A percentile compares a stretch with the other conserved stretches of the same genome.
These are phyloP conservation scores for Graphiopsis chlorocephala DNA, from an alignment of 2,329 filamentous ascomycete species.

Conservation along the genomic window DNA sequence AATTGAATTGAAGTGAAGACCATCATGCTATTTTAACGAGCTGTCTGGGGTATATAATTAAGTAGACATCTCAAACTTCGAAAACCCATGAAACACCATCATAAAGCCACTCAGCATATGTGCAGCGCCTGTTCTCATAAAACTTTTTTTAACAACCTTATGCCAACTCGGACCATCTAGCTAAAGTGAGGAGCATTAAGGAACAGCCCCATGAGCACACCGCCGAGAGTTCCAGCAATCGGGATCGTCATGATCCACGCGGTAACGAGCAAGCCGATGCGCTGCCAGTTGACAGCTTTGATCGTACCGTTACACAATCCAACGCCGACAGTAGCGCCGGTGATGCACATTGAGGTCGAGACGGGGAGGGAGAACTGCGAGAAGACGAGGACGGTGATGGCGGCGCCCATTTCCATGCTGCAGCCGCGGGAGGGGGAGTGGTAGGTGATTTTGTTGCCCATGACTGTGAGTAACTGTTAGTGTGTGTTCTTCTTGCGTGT, in stretches of 20 bases:
- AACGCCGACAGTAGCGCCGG: constrained; percentile 61
- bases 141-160: not conserved
- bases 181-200: constrained; percentile 56
- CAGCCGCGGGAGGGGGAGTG: constrained; percentile 60
- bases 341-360: constrained; percentile 65
- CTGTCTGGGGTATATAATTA: constrained; percentile 2
- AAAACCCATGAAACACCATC: not conserved
- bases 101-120: not conserved
- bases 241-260: constrained; percentile 63
- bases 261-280: constrained; percentile 58
- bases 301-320: constrained; percentile 59
- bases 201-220: constrained; percentile 61
- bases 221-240: constrained; percentile 55
- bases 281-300: constrained; percentile 62
- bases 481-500: not conserved
- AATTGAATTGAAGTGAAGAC: not conserved
- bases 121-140: not conserved
- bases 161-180: not conserved
- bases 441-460: constrained; percentile 59
- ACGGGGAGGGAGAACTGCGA: constrained; percentile 62
- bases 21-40: not conserved
- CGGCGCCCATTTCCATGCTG: constrained; percentile 60
- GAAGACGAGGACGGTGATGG: constrained; percentile 62
- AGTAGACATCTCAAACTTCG: not conserved
- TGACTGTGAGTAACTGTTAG: constrained; percentile 24